phyloP scores from a whole-genome alignment of 2,329 filamentous ascomycete species.

The Microdochium nivale region DNA sequence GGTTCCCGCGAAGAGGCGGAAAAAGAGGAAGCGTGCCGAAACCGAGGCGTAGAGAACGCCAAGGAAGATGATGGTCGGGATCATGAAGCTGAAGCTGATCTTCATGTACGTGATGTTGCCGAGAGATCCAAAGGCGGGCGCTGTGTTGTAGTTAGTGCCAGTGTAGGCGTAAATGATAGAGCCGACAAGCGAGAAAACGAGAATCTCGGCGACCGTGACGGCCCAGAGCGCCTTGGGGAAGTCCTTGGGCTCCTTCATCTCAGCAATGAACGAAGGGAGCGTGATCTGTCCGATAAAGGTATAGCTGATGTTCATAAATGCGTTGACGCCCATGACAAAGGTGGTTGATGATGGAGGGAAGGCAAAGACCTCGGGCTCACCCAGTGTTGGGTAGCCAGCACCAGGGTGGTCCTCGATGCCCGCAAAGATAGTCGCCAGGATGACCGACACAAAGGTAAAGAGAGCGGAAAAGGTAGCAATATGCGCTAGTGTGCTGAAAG shows the following conservation, averaged over 20 bases:
- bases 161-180: constrained; percentile 78
- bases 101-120: constrained; percentile 69
- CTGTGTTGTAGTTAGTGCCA: constrained; percentile 80
- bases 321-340: constrained; percentile 75
- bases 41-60: constrained; percentile 88
- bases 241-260: constrained; percentile 75
- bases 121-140: constrained; percentile 80
- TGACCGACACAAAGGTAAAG: constrained; percentile 84
- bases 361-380: constrained; percentile 59
- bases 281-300: constrained; percentile 96
- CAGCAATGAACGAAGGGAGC: constrained; percentile 86
- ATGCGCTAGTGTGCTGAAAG: constrained; percentile 72
- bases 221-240: constrained; percentile 91
- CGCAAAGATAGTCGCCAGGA: constrained; percentile 76
- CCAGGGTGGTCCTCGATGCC: constrained; percentile 68
- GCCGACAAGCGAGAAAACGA: constrained; percentile 79
- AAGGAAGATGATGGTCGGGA: constrained; percentile 86
- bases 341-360: constrained; percentile 63
- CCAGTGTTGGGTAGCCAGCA: constrained; percentile 47
- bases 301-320: constrained; percentile 92
- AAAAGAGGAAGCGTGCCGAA: constrained; percentile 84
- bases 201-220: constrained; percentile 79
- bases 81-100: constrained; percentile 88
- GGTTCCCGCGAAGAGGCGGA: constrained; percentile 74
- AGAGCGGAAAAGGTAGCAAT: constrained; percentile 71